Evolutionary conservation across 768 basidiomycete species (phyloP).

Genomic region (Pisolithus marmoratus): DNA sequence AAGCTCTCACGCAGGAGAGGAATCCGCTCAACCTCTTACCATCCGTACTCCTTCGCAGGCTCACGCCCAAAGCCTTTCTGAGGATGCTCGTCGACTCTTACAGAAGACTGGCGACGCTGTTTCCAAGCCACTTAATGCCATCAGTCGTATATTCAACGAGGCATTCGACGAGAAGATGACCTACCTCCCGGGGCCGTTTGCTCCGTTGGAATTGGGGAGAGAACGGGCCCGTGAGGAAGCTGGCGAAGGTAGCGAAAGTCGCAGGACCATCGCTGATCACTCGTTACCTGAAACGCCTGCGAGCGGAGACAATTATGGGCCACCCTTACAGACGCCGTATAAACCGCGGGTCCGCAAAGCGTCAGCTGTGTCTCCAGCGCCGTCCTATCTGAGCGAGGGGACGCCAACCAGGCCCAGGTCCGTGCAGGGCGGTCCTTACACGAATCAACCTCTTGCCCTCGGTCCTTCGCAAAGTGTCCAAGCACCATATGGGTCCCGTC

Average conservation of each 20-base stretch:
- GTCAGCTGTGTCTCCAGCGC: constrained; percentile 34
- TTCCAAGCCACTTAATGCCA: constrained; percentile 85
- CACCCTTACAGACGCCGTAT: constrained; percentile 59
- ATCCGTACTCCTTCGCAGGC: constrained; percentile 46
- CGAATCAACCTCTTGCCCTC: constrained; percentile 43
- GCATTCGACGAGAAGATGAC: constrained; percentile 69
- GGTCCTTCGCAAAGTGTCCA: constrained; percentile 41
- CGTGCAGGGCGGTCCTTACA: constrained; percentile 29
- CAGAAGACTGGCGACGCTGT: constrained; percentile 90
- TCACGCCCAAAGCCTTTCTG: constrained; percentile 29
- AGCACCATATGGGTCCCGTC: background rate
- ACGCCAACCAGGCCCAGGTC: constrained; percentile 30
- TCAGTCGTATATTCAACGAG: constrained; percentile 82
- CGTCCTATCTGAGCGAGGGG: constrained; percentile 35
- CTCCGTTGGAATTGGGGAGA: constrained; percentile 57
- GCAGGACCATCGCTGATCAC: constrained; percentile 38
- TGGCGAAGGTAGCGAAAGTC: constrained; percentile 28
- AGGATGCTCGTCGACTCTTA: constrained; percentile 77
- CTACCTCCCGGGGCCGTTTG: constrained; percentile 65
- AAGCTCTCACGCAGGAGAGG: constrained; percentile 72
- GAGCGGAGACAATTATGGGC: constrained; percentile 25
- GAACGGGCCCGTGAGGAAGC: constrained; percentile 40
- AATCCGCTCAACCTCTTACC: constrained; percentile 77
- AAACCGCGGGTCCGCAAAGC: constrained; percentile 63
- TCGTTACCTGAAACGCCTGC: constrained; percentile 38